Conservation (phyloP, 257 asterid species). For the Nicotiana tabacum region DNA sequence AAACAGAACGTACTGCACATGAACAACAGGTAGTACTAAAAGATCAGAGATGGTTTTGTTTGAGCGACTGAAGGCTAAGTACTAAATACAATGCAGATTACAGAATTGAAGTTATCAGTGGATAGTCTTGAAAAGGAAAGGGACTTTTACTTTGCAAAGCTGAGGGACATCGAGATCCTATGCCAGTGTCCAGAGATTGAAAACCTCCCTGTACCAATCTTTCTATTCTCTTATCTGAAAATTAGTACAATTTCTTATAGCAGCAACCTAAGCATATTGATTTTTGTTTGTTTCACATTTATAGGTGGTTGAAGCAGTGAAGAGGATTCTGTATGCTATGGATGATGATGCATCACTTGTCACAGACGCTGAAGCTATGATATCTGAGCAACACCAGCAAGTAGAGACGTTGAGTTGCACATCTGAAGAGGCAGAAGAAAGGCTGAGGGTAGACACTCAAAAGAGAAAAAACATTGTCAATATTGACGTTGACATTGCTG, state of each 20-base stretch:
- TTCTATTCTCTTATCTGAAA: not conserved
- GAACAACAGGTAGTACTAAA: constrained; percentile 56
- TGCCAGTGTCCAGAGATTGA: constrained; percentile 75
- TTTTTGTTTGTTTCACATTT: not conserved
- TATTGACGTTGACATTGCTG: constrained; percentile 75
- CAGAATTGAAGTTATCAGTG: constrained; percentile 72
- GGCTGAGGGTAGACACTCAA: constrained; percentile 51
- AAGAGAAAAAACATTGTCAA: constrained; percentile 77
- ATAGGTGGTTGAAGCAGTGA: constrained; percentile 68
- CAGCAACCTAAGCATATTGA: not conserved
- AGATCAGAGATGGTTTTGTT: not conserved
- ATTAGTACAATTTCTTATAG: too few relatives aligned
- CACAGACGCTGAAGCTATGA: constrained; percentile 73
- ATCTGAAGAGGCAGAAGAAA: constrained; percentile 45
- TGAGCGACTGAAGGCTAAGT: not conserved
- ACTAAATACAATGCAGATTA: constrained; percentile 43
- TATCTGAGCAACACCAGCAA: constrained; percentile 38
- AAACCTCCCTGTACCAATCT: constrained; percentile 45
- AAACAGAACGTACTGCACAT: constrained; percentile 50
- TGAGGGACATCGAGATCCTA: constrained; percentile 82
- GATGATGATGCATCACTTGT: constrained; percentile 65
- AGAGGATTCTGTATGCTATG: constrained; percentile 59
- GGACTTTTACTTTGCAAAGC: constrained; percentile 81
- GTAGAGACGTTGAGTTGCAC: constrained; percentile 28
- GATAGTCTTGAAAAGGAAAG: constrained; percentile 93